Conservation (phyloP, 2,329 filamentous ascomycete genomes). For the Teratosphaeria viscida region DNA sequence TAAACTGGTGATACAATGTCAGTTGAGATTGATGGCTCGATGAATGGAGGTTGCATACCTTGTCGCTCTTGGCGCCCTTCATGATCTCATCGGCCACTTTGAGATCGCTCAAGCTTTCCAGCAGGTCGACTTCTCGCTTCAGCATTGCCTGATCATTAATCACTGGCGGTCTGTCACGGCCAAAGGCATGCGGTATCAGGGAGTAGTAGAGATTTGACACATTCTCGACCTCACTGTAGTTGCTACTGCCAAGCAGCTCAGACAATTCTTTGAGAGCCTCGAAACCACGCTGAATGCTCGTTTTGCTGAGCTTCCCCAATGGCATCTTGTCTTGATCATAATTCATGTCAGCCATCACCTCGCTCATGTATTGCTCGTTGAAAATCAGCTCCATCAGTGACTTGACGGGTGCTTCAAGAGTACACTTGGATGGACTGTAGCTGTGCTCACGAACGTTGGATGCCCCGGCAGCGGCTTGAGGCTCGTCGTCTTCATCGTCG, state of each 20-base stretch:
- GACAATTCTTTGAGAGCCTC: constrained; percentile 66
- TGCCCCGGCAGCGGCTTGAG: constrained; percentile 14
- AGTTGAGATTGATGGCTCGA: not conserved
- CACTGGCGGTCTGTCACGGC: constrained; percentile 60
- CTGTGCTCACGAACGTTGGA: constrained; percentile 8
- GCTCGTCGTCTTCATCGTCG: constrained; percentile 42
- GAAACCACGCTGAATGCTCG: constrained; percentile 65
- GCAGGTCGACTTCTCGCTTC: constrained; percentile 66
- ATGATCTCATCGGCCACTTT: constrained; percentile 70
- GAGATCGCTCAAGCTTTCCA: constrained; percentile 77
- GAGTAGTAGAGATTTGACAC: constrained; percentile 74
- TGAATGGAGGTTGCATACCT: constrained; percentile 16
- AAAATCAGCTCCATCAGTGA: constrained; percentile 73
- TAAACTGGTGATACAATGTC: constrained; percentile 8
- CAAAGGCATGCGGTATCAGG: constrained; percentile 71
- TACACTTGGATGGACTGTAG: constrained; percentile 38
- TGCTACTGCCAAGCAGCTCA: constrained; percentile 44
- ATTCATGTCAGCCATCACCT: constrained; percentile 55
- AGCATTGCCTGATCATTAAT: constrained; percentile 48
- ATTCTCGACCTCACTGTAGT: constrained; percentile 42
- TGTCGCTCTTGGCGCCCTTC: constrained; percentile 46
- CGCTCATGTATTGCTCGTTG: constrained; percentile 61
- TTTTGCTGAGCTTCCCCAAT: constrained; percentile 72
- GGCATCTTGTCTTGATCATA: constrained; percentile 70
- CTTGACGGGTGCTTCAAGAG: constrained; percentile 50